phyloP scores from a whole-genome alignment of 768 basidiomycete genomes.

The Hericium rajendrae region DNA sequence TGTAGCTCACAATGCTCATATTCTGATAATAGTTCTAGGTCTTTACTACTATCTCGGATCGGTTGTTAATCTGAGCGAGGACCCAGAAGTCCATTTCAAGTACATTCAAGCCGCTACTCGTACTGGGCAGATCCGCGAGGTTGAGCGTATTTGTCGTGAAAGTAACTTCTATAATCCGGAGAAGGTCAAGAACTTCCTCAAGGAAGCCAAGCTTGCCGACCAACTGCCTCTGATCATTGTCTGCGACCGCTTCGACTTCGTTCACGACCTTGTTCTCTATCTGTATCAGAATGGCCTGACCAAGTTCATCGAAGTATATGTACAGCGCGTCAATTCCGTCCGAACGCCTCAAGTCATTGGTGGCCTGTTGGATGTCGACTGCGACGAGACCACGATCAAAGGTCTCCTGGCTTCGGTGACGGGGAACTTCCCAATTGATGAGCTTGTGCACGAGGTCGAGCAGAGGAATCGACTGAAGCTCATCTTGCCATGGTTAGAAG shows the following conservation, averaged over 20 bases:
- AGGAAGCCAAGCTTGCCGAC: constrained; percentile 93
- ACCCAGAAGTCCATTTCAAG: constrained; percentile 98
- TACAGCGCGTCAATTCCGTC: constrained; percentile 94
- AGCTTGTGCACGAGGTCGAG: constrained; percentile 95
- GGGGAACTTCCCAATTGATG: constrained; percentile 96
- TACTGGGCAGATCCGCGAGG: constrained; percentile 96
- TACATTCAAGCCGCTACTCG: constrained; percentile 98
- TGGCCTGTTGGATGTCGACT: constrained; percentile 94
- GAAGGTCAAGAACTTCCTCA: constrained; percentile 99
- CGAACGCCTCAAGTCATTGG: constrained; percentile 96
- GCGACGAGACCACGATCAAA: constrained; percentile 95
- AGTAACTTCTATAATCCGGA: constrained; percentile 97
- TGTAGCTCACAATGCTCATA: background rate
- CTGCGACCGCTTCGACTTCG: constrained; percentile 99
- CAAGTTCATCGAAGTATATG: constrained; percentile 99
- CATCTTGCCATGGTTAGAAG: constrained; percentile 95
- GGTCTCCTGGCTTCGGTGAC: constrained; percentile 87
- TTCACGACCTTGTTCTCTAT: constrained; percentile 97
- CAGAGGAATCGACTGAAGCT: constrained; percentile 92
- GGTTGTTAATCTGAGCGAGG: constrained; percentile 92
- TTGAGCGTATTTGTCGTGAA: constrained; percentile 97
- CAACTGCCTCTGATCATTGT: constrained; percentile 99
- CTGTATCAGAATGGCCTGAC: constrained; percentile 95
- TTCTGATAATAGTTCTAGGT: constrained; percentile 30
- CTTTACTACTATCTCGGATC: constrained; percentile 99